Conservation (phyloP, 768 basidiomycete species). For the Russula ochroleuca region DNA sequence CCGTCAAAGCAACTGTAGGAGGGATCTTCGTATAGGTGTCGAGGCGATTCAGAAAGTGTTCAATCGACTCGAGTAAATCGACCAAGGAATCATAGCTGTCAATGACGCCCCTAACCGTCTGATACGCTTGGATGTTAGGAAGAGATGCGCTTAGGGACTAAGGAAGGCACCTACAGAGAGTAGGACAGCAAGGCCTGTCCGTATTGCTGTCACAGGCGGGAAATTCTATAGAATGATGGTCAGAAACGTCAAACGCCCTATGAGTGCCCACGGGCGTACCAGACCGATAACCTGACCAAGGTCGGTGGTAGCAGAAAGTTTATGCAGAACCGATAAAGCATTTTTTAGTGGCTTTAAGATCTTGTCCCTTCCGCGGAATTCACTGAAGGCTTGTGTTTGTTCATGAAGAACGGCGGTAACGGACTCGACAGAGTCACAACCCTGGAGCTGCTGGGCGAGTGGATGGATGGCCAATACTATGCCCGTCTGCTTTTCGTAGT, state of each 20-base stretch:
- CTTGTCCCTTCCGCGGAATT: not conserved
- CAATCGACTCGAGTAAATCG: not conserved
- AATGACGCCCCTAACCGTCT: not conserved
- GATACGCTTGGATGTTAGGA: not conserved
- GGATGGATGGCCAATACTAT: not conserved
- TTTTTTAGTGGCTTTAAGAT: not conserved
- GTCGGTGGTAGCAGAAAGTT: not conserved
- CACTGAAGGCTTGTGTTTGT: not conserved
- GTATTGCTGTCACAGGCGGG: not conserved
- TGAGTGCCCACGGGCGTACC: not conserved
- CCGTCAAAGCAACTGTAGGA: not conserved
- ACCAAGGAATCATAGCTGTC: not conserved
- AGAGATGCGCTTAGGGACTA: not conserved
- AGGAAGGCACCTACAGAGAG: not conserved
- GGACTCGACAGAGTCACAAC: not conserved
- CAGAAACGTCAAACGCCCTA: not conserved
- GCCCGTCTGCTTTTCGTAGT: not conserved
- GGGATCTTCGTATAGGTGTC: not conserved
- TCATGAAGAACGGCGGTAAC: not conserved
- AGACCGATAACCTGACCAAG: not conserved
- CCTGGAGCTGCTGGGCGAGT: not conserved
- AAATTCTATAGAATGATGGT: not conserved
- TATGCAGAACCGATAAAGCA: not conserved
- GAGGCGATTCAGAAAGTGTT: not conserved
- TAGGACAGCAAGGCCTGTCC: not conserved